Evolutionary conservation across 2,329 filamentous ascomycete species (phyloP), one percentile per base, ranked within the genome.

Genomic region (Arthrinium phaeospermum): DNA sequence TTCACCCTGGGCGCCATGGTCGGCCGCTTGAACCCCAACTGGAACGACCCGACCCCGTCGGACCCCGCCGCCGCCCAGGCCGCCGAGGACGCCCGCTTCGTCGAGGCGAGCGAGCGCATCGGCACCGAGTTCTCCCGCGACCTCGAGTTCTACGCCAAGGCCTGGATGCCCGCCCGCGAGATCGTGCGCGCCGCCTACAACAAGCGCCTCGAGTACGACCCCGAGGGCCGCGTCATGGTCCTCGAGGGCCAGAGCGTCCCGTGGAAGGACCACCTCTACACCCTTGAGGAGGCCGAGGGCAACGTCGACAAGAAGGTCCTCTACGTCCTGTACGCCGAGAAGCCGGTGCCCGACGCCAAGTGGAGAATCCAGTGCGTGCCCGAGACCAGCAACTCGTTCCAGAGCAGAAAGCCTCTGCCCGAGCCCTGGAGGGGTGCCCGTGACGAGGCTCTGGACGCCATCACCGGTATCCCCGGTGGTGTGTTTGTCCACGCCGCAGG

Each of bases 321-420:
- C 69, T 98, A 98, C 80, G 95, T 98, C 19, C 86, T 98, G 37
- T 98, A 98, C 83, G 93, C 95, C 0, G 96, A 99, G 86, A 94
- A 90, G 79, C 89, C 91, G 41, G 87, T 89, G 64, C 89, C 91
- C 67, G 92, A 90, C 75, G 88, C 92, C 79, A 97, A 96, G 85
- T 98, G 96, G 96, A 91, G 96, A 72, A 93, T 99, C 74, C 95
- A 98, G 83, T 92, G 93, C 74, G 96, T 98, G n/a, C 93, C 94
- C 68, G 91, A 93, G 72, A 90, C 90, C 81, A 92, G 93, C 81
- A 92, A 94, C 80, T 96, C 94, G 73, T 99, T 99, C 80, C 89
- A 94, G 82, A 98, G 95, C 85, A 90, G 96, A 77, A 98, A 96
- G 85, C 92, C 95, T 61, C 86, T 99, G 76, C 96, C 96, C 5